These are phyloP conservation scores for Ophiostoma himal-ulmi DNA, from an alignment of 2,329 filamentous ascomycete genomes.

Conservation along the genomic window DNA sequence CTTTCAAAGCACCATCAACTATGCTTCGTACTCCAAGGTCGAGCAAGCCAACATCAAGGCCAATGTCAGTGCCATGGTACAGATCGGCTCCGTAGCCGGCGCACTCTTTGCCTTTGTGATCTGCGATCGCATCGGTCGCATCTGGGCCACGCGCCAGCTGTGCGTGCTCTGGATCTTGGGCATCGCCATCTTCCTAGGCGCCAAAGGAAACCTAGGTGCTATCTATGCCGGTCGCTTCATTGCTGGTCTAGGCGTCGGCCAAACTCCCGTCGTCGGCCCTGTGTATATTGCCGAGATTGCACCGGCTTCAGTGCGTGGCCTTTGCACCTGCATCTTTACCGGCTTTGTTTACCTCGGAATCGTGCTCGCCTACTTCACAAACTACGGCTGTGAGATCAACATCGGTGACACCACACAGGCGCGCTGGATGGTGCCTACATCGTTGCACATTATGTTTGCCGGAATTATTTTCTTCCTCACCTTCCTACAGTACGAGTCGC, in stretches of 20 bases:
- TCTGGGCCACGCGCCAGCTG: slow-evolving; percentile 6
- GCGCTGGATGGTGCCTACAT: background rate
- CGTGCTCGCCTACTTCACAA: background rate
- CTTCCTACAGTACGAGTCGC: background rate
- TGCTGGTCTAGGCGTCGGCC: background rate
- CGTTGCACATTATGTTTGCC: background rate
- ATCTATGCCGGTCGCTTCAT: background rate
- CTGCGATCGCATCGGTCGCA: background rate
- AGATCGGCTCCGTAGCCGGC: background rate
- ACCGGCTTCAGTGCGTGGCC: background rate
- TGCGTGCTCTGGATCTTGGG: slow-evolving; percentile 3
- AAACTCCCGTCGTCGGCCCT: background rate
- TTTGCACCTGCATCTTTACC: slow-evolving; percentile 2
- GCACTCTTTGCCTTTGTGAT: background rate
- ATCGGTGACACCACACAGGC: background rate
- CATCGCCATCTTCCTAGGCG: background rate
- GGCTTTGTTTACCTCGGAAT: background rate
- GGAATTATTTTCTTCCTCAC: background rate
- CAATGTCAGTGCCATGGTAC: slow-evolving; percentile 3
- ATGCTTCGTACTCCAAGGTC: background rate
- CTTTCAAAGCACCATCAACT: background rate
- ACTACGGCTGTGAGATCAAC: background rate
- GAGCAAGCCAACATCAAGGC: slow-evolving; percentile 5
- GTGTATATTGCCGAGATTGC: slow-evolving; percentile 1
- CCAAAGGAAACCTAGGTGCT: background rate